phyloP scores from a whole-genome alignment of 176 grass and related monocot genomes.

The Oryza brachyantha region DNA sequence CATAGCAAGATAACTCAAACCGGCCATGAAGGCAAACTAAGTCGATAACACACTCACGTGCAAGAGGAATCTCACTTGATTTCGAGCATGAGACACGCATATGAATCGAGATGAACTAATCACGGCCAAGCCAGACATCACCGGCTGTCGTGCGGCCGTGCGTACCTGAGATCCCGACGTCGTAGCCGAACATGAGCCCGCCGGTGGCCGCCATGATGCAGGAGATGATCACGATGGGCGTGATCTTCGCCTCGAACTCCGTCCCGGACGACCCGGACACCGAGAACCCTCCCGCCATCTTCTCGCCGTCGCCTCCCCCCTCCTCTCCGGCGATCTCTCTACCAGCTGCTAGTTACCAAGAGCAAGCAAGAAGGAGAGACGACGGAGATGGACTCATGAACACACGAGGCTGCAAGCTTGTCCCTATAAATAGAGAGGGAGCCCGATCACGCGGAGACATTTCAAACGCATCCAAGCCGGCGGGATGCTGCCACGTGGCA shows the following conservation, averaged over 20 bases:
- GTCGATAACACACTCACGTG: background rate
- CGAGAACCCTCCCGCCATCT: constrained; percentile 73
- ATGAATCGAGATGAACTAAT: background rate
- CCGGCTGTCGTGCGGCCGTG: background rate
- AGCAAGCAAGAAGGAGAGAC: background rate
- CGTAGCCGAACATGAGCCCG: constrained; percentile 94
- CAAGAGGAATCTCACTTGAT: background rate
- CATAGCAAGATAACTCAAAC: background rate
- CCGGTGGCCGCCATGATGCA: constrained; percentile 96
- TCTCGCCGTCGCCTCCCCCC: too few species aligned
- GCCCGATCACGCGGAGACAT: constrained; percentile 13
- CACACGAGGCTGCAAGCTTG: background rate
- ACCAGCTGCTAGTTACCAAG: background rate
- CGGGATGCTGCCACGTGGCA: constrained; percentile 22
- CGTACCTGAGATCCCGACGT: constrained; percentile 85
- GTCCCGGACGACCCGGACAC: constrained; percentile 60
- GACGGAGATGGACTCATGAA: background rate
- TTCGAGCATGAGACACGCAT: background rate
- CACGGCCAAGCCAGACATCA: background rate
- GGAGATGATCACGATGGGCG: constrained; percentile 78
- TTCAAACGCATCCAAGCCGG: constrained; percentile 25
- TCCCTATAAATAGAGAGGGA: constrained; percentile 20
- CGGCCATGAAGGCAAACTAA: background rate
- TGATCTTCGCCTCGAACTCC: constrained; percentile 96
- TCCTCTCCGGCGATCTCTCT: background rate